Base-by-base conservation (phyloP, 2,329 filamentous ascomycete species). In the Knufia fluminis region DNA sequence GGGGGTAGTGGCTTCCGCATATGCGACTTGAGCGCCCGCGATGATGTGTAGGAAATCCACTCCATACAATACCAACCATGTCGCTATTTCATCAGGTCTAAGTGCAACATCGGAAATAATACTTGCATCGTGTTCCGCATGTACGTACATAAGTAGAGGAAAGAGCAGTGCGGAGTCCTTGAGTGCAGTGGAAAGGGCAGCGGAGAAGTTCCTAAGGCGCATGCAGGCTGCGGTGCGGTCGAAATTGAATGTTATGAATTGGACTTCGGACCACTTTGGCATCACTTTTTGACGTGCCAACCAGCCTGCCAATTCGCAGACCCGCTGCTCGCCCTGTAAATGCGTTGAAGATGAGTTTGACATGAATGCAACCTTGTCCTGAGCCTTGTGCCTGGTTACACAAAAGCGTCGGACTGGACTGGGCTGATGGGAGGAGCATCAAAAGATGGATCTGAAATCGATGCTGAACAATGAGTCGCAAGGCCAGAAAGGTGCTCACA, bases 401-500 rank as follows among this genome's bases (percentile, higher is more conserved):
- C 44, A 46, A 16, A 16, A 22, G 17, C 44, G 22, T 45, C 24
- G 24, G 24, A 9, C 42, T 7, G 42, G 24, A 33, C 24, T 45
- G 42, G 24, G 24, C 24, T 45, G 28, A 46, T 46, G 44, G 44
- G 24, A 46, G 24, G 40, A 42, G 40, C 10, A 12, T 24, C 23
- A 10, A 23, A 42, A 7, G 20, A 60, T 60, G 58, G 58, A 60
- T 43, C 55, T 60, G 46, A 57, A 56, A 53, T 57, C 57, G 42
- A 59, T 60, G 55, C 58, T 60, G 6, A 59, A 60, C 50, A 59
- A 60, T 50, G 58, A 59, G 36, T 54, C 56, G n/a, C 46, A 53
- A 10, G 28, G 48, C 17, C 53, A 52, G 35, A 50, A 49, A 46
- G 54, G n/a, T n/a, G n/a, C n/a, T n/a, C n/a, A n/a, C n/a, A n/a